These are phyloP conservation scores for Globisporangium apiculatum DNA, from an alignment of 352 stramenopile genomes.

Conservation along the genomic window DNA sequence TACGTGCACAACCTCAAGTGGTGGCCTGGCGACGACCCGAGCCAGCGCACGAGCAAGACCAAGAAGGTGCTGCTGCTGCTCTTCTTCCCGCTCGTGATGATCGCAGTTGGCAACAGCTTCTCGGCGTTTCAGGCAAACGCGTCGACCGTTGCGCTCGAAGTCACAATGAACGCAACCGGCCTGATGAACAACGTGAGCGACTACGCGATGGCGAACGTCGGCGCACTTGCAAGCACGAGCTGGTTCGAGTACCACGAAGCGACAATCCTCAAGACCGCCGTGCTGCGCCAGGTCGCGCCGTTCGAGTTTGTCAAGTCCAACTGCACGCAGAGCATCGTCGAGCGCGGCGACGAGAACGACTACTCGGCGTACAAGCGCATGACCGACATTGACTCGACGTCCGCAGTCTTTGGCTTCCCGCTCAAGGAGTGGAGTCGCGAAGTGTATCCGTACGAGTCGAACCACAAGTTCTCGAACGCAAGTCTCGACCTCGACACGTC, in stretches of 20 bases:
- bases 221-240: not conserved
- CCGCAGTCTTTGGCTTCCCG: conserved; percentile 17
- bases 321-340: conserved; percentile 1
- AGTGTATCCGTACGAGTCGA: conserved; percentile 12
- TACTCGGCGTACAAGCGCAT: conserved; percentile 6
- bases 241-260: conserved; percentile 5
- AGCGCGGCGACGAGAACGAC: not conserved
- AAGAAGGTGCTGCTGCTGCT: conserved; percentile 17
- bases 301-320: conserved; percentile 11
- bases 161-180: conserved; percentile 6
- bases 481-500: conserved; percentile 10
- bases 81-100: conserved; percentile 17
- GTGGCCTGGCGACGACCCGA: conserved; percentile 16
- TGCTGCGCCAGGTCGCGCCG: conserved; percentile 8
- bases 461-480: not conserved
- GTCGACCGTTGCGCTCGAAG: conserved; percentile 9
- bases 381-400: conserved; percentile 17
- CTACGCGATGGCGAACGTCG: not conserved
- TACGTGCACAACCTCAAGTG: conserved; percentile 23
- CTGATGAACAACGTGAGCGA: conserved; percentile 5
- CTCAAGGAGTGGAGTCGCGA: conserved; percentile 20
- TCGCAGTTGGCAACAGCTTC: conserved; percentile 17
- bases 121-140: conserved; percentile 12
- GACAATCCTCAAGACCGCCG: conserved; percentile 16
- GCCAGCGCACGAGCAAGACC: conserved; percentile 7